Evolutionary conservation across 1,284 basidiomycete species (phyloP), one percentile per base, ranked within the genome.

Genomic region (Cryptococcus sp.): DNA sequence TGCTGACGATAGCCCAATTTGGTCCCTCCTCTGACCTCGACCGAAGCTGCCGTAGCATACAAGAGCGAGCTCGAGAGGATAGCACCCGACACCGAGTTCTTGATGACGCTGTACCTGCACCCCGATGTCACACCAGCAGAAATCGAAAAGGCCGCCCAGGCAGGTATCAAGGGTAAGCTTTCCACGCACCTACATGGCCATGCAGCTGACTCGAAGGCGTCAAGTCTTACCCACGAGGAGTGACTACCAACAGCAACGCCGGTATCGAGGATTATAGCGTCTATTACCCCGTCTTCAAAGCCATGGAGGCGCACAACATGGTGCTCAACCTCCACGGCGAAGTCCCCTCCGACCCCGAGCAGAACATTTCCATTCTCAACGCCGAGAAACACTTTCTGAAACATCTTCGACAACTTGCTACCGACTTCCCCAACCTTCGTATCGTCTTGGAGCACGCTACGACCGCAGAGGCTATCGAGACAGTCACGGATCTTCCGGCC

Each of bases 401-500:
- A 3, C 93, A 98, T 72, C 79, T 99, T 14, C 78, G 79, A 63
- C 82, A 84, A 62, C 78, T 98, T 39, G 91, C 97, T 62, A 72
- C 76, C 46, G 79, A 80, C 23, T 99, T 98, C 74, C 95, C 95
- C n/a, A 79, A 78, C 35, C 81, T 99, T 47, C 85, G 91, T 48
- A 98, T 99, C 63, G 94, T 99, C 4, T 82, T 99, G 34, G 95
- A 99, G 73, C 95, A 99, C 66, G 95, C 95, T n/a, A 99, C 95
- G 0, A 97, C 93, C 2, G 81, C 87, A 33, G 90, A 88, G 32
- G 93, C 95, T 0, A 83, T 99, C n/a, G 24, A 49, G 10, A 50
- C 56, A 59, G 74, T 97, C 60, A 86, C 86, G 68, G 77, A 80
- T 37, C 84, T 92, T 25, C 89, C 89, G 0, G 75, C 79, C 37